Base-by-base conservation (phyloP, 2,329 filamentous ascomycete genomes). In the Cladophialophora psammophila region DNA sequence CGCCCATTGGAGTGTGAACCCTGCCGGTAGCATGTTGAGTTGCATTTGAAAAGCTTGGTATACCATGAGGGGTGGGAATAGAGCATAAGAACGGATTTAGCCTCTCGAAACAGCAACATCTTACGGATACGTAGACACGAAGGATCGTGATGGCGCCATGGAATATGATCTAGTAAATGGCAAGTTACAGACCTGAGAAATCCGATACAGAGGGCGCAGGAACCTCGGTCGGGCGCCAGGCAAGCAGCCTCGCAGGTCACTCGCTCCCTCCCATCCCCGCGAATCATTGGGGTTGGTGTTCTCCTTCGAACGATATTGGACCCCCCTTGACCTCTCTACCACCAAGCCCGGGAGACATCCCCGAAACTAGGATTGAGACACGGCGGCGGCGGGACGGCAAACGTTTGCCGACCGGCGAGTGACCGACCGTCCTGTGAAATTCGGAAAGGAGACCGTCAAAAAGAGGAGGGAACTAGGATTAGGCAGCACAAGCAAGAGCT, bases 361-460 rank as follows among this genome's bases (percentile, higher is more conserved):
- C 45, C 45, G 45, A 50, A 50, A 26, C 45, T 20, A 6, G n/a
- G 18, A 48, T 48, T 7, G 45, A 10, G 15, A 50, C 3, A 50
- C 18, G 20, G 12, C 45, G 12, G 45, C 20, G 6, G 45, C 20
- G 6, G 9, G 15, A 50, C 45, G 20, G 45, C 45, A 26, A 50
- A n/a, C 18, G 26, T 50, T 26, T 50, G 42, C 42, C 42, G 42
- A 48, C 42, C 42, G 42, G 42, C 42, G 10, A 48, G n/a, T 48
- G 42, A 48, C 42, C 42, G 42, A 6, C 10, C 20, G n/a, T 48
- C 18, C 26, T 26, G 26, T 26, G n/a, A 26, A 12, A 42, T 5
- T 3, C 7, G 8, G 18, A 7, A 50, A 13, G 45, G 45, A 12
- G 13, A n/a, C 45, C 45, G 15, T n/a, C n/a, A 18, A 50, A 26